Percentiles rank a stretch among this genome's conserved stretches.
phyloP scores from a whole-genome alignment of 306 rosid genomes.

The Prunus davidiana region DNA sequence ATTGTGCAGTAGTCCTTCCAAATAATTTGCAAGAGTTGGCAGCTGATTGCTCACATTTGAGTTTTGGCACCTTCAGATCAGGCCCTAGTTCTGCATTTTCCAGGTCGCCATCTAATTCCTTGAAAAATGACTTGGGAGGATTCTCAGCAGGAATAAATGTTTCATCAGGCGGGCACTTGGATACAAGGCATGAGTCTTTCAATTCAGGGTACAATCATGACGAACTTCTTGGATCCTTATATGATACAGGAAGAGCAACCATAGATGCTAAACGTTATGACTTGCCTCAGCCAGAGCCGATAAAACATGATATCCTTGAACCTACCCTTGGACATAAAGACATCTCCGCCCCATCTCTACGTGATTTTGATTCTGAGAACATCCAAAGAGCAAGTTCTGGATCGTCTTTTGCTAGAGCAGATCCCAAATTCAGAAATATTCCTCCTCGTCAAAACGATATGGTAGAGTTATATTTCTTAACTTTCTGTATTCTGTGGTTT shows the following conservation, averaged over 20 bases:
- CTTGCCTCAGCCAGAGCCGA: slow-evolving; percentile 35
- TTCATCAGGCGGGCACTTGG: slow-evolving; percentile 28
- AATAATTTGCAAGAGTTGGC: slow-evolving; percentile 49
- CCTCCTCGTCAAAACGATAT: slow-evolving; percentile 32
- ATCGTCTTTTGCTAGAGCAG: slow-evolving; percentile 41
- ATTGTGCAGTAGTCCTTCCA: slow-evolving; percentile 50
- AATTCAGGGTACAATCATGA: slow-evolving; percentile 28
- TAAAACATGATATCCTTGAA: slow-evolving; percentile 30
- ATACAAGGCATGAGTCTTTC: slow-evolving; percentile 39
- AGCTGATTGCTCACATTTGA: slow-evolving; percentile 67
- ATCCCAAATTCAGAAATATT: slow-evolving; percentile 29
- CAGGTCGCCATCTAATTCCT: slow-evolving; percentile 25
- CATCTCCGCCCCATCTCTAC: slow-evolving; percentile 20
- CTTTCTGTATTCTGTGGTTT: neutral
- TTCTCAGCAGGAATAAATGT: slow-evolving; percentile 32
- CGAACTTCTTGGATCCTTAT: slow-evolving; percentile 30
- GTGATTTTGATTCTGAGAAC: slow-evolving; percentile 30
- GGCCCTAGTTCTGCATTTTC: slow-evolving; percentile 40
- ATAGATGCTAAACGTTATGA: slow-evolving; percentile 30
- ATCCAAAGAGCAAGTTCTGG: slow-evolving; percentile 32
- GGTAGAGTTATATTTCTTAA: slow-evolving; percentile 24
- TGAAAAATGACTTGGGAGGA: slow-evolving; percentile 39
- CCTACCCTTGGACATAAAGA: slow-evolving; percentile 34
- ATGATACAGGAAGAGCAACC: slow-evolving; percentile 26
- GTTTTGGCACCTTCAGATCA: slow-evolving; percentile 59